Evolutionary conservation across 2,329 filamentous ascomycete species (phyloP), one percentile per base, ranked within the genome.

Genomic region (Ilyonectria robusta): DNA sequence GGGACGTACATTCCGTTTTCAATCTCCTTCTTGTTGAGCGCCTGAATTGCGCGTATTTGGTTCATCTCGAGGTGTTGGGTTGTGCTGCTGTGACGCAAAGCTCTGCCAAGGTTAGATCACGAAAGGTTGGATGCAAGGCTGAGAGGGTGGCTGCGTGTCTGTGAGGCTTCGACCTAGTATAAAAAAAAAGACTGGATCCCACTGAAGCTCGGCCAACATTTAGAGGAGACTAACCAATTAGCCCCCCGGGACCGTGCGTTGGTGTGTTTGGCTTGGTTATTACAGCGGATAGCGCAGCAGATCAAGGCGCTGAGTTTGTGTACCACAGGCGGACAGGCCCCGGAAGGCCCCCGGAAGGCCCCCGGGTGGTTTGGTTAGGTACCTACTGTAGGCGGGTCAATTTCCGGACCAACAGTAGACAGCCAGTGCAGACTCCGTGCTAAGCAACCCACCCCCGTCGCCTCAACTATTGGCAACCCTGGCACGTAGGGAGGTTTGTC

Each of bases 21-120:
- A 69, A 99, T 93, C 82, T 99, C 96, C 74, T 91, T 92, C 84
- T 96, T 94, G 81, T 99, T 99, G 66, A 99, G 92, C 79, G 92
- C 91, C 80, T 97, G 93, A 68, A 98, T 96, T 65, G 94, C 92
- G 75, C 94, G 93, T 74, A 99, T 96, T 74, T 94, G 92, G 80
- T 99, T 98, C 96, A 99, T 99, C 31, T 72, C 84, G 76, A 58
- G 10, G 26, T 2, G 19, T 56, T 33, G 19, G 21, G 48, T 57
- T 44, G 23, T 57, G 17, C 48, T 42, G 21, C 23, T 10, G 17
- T 11, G 33, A 29, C 23, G 9, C 2, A 62, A 55, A 57, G 37
- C 31, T 17, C 31, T 59, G n/a, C 33, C 15, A 42, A 56, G 8
- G 35, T 26, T 11, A 40, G 40, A 26, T 40, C 17, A 54, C 58